Conservation (phyloP, 2,329 filamentous ascomycete species). For the Emergomyces orientalis region DNA sequence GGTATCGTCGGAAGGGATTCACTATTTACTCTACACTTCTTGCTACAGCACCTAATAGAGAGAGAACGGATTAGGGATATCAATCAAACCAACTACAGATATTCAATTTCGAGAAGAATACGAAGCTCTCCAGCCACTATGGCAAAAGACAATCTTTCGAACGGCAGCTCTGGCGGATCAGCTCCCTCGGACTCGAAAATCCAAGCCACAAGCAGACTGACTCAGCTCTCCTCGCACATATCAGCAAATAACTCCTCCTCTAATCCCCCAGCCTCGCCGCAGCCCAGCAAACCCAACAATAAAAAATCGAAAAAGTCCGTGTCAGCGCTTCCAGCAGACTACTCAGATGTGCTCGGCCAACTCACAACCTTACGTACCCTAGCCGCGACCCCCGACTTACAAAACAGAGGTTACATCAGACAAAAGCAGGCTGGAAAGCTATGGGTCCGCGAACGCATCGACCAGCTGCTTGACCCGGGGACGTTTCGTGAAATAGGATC, state of each 20-base stretch:
- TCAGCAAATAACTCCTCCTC: slow-evolving; percentile 14
- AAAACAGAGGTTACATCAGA: slow-evolving; percentile 49
- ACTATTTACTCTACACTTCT: not conserved
- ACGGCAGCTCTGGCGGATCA: not conserved
- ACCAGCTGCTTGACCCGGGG: slow-evolving; percentile 47
- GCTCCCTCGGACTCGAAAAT: slow-evolving; percentile 3
- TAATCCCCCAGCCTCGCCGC: slow-evolving; percentile 9
- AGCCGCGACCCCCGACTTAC: slow-evolving; percentile 46
- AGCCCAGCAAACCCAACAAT: slow-evolving; percentile 25
- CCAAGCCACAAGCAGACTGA: slow-evolving; percentile 37
- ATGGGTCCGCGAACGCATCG: slow-evolving; percentile 54
- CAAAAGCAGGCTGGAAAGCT: slow-evolving; percentile 57
- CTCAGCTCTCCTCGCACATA: slow-evolving; percentile 41
- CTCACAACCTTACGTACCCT: slow-evolving; percentile 44
- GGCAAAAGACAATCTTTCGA: slow-evolving; percentile 7
- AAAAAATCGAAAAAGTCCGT: slow-evolving; percentile 19
- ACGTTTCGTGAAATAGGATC: slow-evolving; percentile 53
- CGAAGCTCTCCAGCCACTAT: slow-evolving; percentile 7
- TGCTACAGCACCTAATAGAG: not conserved
- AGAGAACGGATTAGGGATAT: not conserved
- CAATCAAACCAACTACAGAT: not conserved
- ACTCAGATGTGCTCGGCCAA: slow-evolving; percentile 53
- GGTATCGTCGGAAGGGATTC: not conserved
- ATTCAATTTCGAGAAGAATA: not conserved
- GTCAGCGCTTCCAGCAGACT: slow-evolving; percentile 47